These are phyloP conservation scores for Epipyxis sp. DNA, from an alignment of 108 stramenopile genomes.

Conservation along the genomic window DNA sequence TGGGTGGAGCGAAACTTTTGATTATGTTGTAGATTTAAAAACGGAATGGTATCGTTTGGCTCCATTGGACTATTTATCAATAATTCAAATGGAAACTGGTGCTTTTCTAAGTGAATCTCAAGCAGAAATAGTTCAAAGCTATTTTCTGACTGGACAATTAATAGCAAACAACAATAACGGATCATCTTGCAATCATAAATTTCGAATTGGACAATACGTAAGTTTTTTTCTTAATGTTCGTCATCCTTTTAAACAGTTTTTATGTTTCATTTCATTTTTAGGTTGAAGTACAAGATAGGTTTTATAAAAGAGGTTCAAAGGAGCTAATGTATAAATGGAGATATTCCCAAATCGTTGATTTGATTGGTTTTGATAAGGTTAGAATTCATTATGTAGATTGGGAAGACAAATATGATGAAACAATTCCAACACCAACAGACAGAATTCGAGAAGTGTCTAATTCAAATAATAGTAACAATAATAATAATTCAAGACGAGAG, in stretches of 20 bases:
- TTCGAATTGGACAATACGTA: too few relatives aligned
- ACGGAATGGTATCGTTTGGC: constrained; percentile 1
- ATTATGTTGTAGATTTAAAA: background rate
- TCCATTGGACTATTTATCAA: background rate
- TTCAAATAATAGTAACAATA: too few relatives aligned
- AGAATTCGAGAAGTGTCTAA: too few relatives aligned
- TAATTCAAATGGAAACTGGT: background rate
- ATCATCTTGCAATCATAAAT: too few relatives aligned
- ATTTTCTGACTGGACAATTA: background rate
- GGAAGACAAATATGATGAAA: constrained; percentile 17
- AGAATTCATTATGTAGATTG: constrained; percentile 13
- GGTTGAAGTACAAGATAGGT: too few relatives aligned
- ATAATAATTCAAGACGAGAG: too few relatives aligned
- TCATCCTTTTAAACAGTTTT: too few relatives aligned
- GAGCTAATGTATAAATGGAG: constrained; percentile 5
- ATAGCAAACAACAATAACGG: too few relatives aligned
- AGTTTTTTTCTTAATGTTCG: too few relatives aligned
- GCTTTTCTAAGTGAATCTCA: background rate
- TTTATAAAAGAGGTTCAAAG: too few relatives aligned
- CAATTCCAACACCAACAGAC: too few relatives aligned
- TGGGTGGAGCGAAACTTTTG: constrained; percentile 26
- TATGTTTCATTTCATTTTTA: too few relatives aligned
- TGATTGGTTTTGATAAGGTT: background rate
- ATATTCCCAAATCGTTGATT: background rate
- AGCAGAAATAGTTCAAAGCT: background rate